A percentile compares a stretch with the other conserved stretches of the same genome.
phyloP scores from a whole-genome alignment of 2,329 filamentous ascomycete species.

The Fusarium nelsonii region DNA sequence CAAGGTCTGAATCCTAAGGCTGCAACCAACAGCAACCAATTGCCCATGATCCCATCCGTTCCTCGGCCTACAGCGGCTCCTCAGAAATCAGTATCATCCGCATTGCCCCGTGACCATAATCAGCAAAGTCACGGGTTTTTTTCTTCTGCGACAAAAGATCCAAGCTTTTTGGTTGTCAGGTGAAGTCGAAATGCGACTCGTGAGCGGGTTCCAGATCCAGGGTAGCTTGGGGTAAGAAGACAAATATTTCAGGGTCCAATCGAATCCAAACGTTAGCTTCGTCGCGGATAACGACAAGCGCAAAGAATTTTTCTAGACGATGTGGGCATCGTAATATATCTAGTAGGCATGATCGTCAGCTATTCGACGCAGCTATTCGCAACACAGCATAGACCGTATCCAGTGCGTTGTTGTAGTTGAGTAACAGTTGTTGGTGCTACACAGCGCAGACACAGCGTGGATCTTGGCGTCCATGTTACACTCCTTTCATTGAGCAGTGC shows the following conservation, averaged over 20 bases:
- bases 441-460: conserved; percentile 1
- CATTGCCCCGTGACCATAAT: conserved; percentile 2
- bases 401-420: neutral
- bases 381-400: neutral
- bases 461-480: neutral
- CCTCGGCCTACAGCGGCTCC: neutral
- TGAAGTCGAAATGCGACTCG: conserved; percentile 7
- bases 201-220: conserved; percentile 16
- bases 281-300: conserved; percentile 20
- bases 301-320: conserved; percentile 19
- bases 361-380: neutral
- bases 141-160: neutral
- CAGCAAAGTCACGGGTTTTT: conserved; percentile 4
- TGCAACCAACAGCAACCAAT: neutral
- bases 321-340: conserved; percentile 14
- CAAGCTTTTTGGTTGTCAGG: conserved; percentile 10
- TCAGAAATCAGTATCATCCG: conserved; percentile 8
- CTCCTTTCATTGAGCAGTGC: neutral
- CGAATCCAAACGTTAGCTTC: conserved; percentile 31
- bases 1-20: conserved; percentile 26
- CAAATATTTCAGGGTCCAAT: conserved; percentile 29
- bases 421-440: conserved; percentile 2
- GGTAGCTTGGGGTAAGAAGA: conserved; percentile 29
- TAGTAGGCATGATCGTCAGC: conserved; percentile 1
- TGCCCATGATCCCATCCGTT: neutral